Percentiles rank a stretch among this genome's conserved stretches.
Evolutionary conservation across 371 early-diverging fungal species (phyloP).

Genomic region (Mortierella sp.): DNA sequence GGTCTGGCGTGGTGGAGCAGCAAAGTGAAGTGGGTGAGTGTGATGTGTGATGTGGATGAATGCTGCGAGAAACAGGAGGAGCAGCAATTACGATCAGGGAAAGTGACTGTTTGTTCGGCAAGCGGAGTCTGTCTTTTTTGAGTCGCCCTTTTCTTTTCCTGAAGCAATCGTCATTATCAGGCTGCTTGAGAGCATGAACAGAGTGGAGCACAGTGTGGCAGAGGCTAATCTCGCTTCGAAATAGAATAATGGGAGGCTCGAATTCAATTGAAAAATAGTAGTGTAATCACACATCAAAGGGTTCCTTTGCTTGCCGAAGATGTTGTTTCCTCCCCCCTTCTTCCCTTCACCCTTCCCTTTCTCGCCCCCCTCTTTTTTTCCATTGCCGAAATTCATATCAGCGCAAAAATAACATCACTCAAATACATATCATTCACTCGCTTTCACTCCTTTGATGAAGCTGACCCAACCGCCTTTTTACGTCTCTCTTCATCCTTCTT

Average conservation of each 20-base stretch:
- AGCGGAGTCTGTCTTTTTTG: constrained; percentile 5
- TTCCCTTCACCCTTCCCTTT: neutral
- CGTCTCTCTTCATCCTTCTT: neutral
- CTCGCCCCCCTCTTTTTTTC: constrained; percentile 10
- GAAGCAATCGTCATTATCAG: constrained; percentile 4
- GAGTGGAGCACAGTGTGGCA: neutral
- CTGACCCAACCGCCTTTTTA: constrained; percentile 4
- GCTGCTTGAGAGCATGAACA: neutral
- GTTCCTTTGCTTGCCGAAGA: neutral
- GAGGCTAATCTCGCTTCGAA: constrained; percentile 6
- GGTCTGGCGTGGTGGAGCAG: neutral
- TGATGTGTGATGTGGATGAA: neutral
- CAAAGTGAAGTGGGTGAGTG: neutral
- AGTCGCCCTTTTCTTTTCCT: neutral
- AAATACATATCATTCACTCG: neutral
- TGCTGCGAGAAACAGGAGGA: neutral
- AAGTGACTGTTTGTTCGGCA: constrained; percentile 9
- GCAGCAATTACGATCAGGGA: neutral
- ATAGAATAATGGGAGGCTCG: no score
- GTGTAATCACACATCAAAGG: neutral
- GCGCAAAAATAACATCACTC: no score
- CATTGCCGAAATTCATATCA: constrained; percentile 3
- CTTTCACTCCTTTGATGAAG: no score
- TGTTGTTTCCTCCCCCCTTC: neutral
- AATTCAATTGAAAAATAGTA: neutral